Conservation (phyloP, 2,329 filamentous ascomycete species). For the Phialophora tarda region DNA sequence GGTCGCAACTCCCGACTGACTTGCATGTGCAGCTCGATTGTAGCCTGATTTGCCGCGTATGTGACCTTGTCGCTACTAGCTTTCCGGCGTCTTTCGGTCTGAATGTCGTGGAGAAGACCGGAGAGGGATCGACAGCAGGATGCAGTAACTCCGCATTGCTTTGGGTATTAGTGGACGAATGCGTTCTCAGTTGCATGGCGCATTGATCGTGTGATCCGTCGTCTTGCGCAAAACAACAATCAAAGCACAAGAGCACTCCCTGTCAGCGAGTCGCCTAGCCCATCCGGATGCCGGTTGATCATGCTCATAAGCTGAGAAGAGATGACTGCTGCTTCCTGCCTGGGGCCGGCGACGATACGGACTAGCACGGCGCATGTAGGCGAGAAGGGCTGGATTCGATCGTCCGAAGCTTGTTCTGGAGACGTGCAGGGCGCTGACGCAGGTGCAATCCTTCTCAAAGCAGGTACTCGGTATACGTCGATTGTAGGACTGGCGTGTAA, state of each 20-base stretch:
- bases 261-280: background rate
- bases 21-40: slow-evolving; percentile 1
- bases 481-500: background rate
- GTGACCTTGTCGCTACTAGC: background rate
- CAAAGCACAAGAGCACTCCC: background rate
- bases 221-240: background rate
- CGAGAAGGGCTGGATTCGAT: slow-evolving; percentile 1
- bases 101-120: background rate
- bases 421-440: slow-evolving; percentile 19
- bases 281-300: background rate
- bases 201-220: background rate
- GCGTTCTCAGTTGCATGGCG: background rate
- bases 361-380: slow-evolving; percentile 3
- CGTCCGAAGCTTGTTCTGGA: slow-evolving; percentile 2
- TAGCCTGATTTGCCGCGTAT: background rate
- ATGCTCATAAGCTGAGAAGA: slow-evolving; percentile 15
- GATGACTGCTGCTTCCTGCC: slow-evolving; percentile 6
- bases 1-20: background rate
- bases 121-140: background rate
- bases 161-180: slow-evolving; percentile 2
- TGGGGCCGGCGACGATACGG: background rate
- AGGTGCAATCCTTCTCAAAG: slow-evolving; percentile 23
- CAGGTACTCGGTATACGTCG: slow-evolving; percentile 22
- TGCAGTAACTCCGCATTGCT: background rate
- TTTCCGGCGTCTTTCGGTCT: background rate